Evolutionary conservation across 2,329 filamentous ascomycete genomes (phyloP), one percentile per base, ranked within the genome.

Genomic region (Hypoxylon sp.): DNA sequence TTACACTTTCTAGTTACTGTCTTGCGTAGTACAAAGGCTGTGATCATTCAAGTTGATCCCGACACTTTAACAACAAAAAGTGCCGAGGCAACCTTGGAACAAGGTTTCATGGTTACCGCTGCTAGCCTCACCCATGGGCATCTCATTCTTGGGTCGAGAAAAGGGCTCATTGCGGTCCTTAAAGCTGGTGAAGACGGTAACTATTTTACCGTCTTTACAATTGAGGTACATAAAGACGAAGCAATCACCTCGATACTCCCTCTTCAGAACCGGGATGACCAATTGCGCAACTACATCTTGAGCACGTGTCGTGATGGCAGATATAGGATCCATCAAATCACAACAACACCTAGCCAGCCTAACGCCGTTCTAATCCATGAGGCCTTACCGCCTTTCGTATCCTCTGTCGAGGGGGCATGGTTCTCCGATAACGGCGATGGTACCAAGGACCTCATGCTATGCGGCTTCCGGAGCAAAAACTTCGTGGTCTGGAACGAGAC

Each of bases 401-500:
- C 91, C 0, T 88, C 92, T 70, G 85, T 97, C 36, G 92, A 96
- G 76, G 89, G 89, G 0, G 84, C 90, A 0, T 90, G 87, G 79
- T 85, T 95, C 63, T 71, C 71, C 33, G 61, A 66, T 8, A 77
- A 44, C n/a, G 52, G 64, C 22, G 72, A 73, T 36, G 61, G 71
- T 1, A 77, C 77, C 0, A 76, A 81, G 1, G 83, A 91, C 48
- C 80, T 97, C 0, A 81, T 93, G 26, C 80, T 97, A 11, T 92
- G 90, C 75, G 95, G 95, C 2, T 98, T 97, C 79, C 88, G 87
- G 58, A 89, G 91, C 74, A 93, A 89, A 66, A 83, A 88, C 48
- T 96, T 98, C 74, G 82, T 97, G 11, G 85, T 95, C 8, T 96
- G 92, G 87, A 92, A 97, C 75, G 89, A 92, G 74, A 89, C 87